phyloP scores from a whole-genome alignment of 2,329 filamentous ascomycete genomes.

The Colletotrichum sp. region DNA sequence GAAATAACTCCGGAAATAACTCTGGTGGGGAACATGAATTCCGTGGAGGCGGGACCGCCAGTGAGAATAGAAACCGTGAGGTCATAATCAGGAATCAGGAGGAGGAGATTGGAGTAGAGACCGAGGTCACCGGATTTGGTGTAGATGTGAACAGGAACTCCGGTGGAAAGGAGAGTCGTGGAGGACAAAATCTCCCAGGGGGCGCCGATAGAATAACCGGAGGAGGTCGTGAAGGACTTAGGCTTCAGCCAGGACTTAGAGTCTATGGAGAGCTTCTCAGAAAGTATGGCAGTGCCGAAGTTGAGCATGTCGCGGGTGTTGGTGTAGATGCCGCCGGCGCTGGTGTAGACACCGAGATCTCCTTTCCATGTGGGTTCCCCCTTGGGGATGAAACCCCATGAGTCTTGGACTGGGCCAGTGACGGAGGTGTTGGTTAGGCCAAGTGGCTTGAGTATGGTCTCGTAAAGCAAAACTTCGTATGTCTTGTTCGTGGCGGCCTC shows the following conservation, averaged over 20 bases:
- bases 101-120: slow-evolving; percentile 35
- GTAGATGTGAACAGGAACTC: slow-evolving; percentile 36
- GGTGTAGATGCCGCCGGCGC: slow-evolving; percentile 48
- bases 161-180: slow-evolving; percentile 31
- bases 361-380: slow-evolving; percentile 40
- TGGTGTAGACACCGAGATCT: slow-evolving; percentile 38
- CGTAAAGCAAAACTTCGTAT: slow-evolving; percentile 32
- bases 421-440: slow-evolving; percentile 46
- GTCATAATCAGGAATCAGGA: slow-evolving; percentile 40
- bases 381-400: slow-evolving; percentile 38
- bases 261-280: slow-evolving; percentile 40
- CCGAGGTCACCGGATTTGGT: slow-evolving; percentile 37
- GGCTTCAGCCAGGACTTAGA: slow-evolving; percentile 54
- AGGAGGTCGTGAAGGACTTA: slow-evolving; percentile 40
- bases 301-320: slow-evolving; percentile 45
- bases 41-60: slow-evolving; percentile 28
- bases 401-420: slow-evolving; percentile 31
- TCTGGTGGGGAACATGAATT: slow-evolving; percentile 20
- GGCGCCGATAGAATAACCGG: slow-evolving; percentile 39
- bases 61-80: slow-evolving; percentile 42
- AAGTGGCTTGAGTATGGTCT: slow-evolving; percentile 45
- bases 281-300: slow-evolving; percentile 46
- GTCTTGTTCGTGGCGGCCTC: slow-evolving; percentile 24
- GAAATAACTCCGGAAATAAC: slow-evolving; percentile 34
- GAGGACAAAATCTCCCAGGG: slow-evolving; percentile 39